Base-by-base conservation (phyloP, 306 rosid genomes). In the Crotalaria pallida region DNA sequence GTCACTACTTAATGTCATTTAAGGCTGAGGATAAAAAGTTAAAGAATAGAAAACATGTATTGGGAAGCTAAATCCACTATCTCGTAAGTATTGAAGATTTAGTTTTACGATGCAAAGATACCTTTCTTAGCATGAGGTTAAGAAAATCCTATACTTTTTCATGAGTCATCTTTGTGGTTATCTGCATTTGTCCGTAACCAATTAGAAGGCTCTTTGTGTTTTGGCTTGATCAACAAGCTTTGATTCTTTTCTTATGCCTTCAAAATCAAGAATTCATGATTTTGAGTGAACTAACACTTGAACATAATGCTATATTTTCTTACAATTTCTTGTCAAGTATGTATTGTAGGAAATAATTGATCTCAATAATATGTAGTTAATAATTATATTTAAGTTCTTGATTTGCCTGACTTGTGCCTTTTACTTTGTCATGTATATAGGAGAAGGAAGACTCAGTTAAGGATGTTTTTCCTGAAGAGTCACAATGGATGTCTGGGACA, bases 401-500 rank as follows among this genome's bases (percentile, higher is more conserved):
- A 18, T 50, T 41, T 44, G 18, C 55, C 38, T 73, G 67, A 47
- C 48, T 34, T 56, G 33, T 70, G 3, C 31, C 24, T 60, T 50
- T 40, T 70, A 23, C 40, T 78, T 19, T 27, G 44, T 63, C 81
- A 36, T 50, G 38, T 80, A n/a, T 80, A 12, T 66, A 94, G 97
- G 91, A 83, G 72, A 86, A 72, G 62, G 86, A 55, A 50, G 92
- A 81, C 67, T 79, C 89, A 18, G 5, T 77, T 9, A 86, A 77
- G 58, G 89, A 82, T 44, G 72, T 67, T 81, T 83, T 90, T 43
- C 82, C 95, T 0, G 92, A 81, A 40, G 84, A 61, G 13, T 64
- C 93, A 15, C 72, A 75, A 16, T 86, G 88, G 96, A 63, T 80
- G 55, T 71, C 88, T 3, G 91, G 81, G 53, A 47, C 78, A 26